Percentiles rank a stretch among this genome's conserved stretches.
These are phyloP conservation scores for Euphorbia pulcherrima DNA, from an alignment of 345 rosid species.

Conservation along the genomic window DNA sequence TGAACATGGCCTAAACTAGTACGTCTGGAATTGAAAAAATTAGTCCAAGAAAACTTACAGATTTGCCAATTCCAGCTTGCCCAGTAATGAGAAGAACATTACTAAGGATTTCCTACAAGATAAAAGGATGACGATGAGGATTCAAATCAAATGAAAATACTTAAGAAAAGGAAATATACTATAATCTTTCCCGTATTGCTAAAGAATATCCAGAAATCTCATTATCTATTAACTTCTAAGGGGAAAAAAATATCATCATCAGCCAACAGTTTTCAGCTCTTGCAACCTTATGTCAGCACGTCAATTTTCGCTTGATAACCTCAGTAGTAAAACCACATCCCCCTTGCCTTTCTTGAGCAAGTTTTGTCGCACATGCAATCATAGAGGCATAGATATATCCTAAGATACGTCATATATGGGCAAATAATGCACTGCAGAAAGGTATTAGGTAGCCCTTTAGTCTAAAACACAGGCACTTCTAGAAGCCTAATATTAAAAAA, in stretches of 20 bases:
- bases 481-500: neutral
- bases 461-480: neutral
- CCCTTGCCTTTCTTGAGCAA: neutral
- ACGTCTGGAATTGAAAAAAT: neutral
- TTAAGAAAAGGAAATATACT: neutral
- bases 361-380: neutral
- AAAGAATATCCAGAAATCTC: neutral
- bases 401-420: neutral
- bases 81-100: constrained; percentile 69
- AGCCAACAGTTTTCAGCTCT: neutral
- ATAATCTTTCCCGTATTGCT: neutral
- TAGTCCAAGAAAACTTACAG: constrained; percentile 43
- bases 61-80: constrained; percentile 90
- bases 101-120: constrained; percentile 37
- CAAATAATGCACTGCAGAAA: neutral
- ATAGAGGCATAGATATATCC: neutral
- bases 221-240: neutral
- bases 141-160: constrained; percentile 9
- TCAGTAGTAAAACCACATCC: neutral
- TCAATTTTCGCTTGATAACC: neutral
- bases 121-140: constrained; percentile 12
- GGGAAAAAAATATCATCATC: neutral
- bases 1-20: neutral
- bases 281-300: neutral
- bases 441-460: neutral